Conservation (phyloP, 1,284 basidiomycete genomes). For the Rhodotorula sp. region DNA sequence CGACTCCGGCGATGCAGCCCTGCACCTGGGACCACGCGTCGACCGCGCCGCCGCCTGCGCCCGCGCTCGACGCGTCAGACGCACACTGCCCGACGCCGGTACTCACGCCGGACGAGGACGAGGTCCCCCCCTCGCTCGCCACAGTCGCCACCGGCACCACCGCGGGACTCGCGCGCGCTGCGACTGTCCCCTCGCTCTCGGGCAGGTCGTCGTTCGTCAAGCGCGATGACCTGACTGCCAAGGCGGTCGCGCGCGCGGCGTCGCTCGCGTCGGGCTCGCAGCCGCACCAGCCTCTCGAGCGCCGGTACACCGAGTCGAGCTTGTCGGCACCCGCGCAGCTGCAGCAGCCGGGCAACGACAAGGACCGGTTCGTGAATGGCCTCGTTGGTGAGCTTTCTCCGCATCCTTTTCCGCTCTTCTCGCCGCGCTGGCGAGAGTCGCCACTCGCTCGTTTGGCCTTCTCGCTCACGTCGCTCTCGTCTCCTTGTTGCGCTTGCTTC, state of each 20-base stretch:
- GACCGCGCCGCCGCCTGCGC: background rate
- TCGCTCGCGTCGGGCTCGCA: background rate
- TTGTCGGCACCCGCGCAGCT: background rate
- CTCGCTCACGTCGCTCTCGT: background rate
- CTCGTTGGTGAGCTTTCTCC: constrained; percentile 41
- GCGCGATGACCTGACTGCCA: constrained; percentile 20
- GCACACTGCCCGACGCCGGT: constrained; percentile 19
- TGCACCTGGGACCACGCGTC: background rate
- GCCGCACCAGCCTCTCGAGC: background rate
- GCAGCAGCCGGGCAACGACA: constrained; percentile 9
- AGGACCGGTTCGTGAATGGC: constrained; percentile 42
- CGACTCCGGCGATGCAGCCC: constrained; percentile 1
- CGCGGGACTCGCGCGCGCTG: background rate
- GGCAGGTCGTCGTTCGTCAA: constrained; percentile 5
- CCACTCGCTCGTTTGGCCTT: background rate
- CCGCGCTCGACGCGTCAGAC: background rate
- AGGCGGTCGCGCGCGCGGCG: constrained; percentile 14
- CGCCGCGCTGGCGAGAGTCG: too few relatives aligned
- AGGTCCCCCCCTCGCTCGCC: background rate
- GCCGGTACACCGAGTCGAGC: background rate
- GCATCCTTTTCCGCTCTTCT: background rate
- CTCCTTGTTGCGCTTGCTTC: background rate
- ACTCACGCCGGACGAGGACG: constrained; percentile 12
- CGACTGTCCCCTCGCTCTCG: background rate
- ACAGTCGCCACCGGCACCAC: too few relatives aligned